phyloP scores from a whole-genome alignment of 2,329 filamentous ascomycete genomes.

The Aspergillus ruber region DNA sequence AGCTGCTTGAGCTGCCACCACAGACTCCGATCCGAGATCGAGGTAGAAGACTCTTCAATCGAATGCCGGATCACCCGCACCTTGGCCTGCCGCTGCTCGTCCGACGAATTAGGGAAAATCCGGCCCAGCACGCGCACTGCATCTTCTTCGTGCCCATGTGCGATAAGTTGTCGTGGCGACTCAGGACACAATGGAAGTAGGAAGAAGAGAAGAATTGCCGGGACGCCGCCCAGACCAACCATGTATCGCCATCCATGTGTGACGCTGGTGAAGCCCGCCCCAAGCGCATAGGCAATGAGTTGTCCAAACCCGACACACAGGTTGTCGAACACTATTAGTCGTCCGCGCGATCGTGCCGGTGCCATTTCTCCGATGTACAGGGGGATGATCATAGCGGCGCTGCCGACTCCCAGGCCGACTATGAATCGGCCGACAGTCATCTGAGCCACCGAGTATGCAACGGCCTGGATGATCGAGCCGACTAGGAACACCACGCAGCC shows the following conservation, averaged over 20 bases:
- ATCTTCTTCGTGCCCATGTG: constrained; percentile 36
- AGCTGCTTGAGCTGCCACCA: constrained; percentile 43
- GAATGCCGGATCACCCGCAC: constrained; percentile 35
- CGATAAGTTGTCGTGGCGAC: constrained; percentile 43
- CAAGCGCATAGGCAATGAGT: constrained; percentile 34
- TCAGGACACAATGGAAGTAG: constrained; percentile 46
- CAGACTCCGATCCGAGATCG: constrained; percentile 30
- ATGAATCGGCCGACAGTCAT: constrained; percentile 42
- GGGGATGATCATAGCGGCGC: constrained; percentile 43
- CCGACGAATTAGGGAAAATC: constrained; percentile 23
- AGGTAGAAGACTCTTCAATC: constrained; percentile 28
- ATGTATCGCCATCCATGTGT: constrained; percentile 46
- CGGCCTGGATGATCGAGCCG: constrained; percentile 31
- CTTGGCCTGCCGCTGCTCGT: constrained; percentile 41
- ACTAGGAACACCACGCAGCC: constrained; percentile 34
- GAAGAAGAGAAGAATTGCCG: constrained; percentile 39
- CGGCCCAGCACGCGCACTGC: constrained; percentile 29
- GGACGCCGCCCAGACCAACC: constrained; percentile 42
- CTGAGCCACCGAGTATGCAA: constrained; percentile 32
- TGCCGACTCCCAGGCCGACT: constrained; percentile 44
- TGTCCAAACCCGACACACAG: constrained; percentile 35
- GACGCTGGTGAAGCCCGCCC: constrained; percentile 36
- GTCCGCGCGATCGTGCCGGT: constrained; percentile 12
- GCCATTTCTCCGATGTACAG: constrained; percentile 16
- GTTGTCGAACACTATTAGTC: constrained; percentile 15